Evolutionary conservation across 2,329 filamentous ascomycete species (phyloP).

Genomic region (Apiospora rasikravindrae): DNA sequence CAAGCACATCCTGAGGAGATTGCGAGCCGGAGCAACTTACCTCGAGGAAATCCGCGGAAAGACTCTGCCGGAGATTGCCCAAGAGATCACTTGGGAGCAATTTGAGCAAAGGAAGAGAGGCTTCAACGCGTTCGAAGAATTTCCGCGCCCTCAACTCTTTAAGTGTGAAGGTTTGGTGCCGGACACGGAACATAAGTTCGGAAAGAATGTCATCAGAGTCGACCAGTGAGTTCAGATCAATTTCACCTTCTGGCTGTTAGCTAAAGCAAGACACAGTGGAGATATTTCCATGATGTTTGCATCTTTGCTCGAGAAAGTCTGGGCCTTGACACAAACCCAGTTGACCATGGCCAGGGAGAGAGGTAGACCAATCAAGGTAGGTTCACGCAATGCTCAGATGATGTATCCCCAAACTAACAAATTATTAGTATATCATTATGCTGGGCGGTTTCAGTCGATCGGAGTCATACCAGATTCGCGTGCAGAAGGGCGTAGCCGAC

Average conservation of each 20-base stretch:
- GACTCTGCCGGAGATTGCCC: not conserved
- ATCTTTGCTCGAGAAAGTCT: not conserved
- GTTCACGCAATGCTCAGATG: not conserved
- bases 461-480: not conserved
- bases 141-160: not conserved
- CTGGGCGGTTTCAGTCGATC: not conserved
- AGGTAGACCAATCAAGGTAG: not conserved
- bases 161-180: not conserved
- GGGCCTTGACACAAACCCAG: not conserved
- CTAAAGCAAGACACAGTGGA: not conserved
- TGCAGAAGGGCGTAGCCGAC: not conserved
- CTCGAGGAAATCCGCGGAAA: not conserved
- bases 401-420: not conserved
- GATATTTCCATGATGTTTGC: not conserved
- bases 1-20: not conserved
- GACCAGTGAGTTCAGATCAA: not conserved
- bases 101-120: not conserved
- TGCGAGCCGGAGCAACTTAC: not conserved
- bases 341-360: not conserved
- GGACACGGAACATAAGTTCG: not conserved
- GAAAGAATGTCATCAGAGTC: not conserved
- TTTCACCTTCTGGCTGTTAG: rapidly evolving
- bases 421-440: not conserved
- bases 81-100: not conserved
- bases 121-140: not conserved